Evolutionary conservation across 2,329 filamentous ascomycete species (phyloP), one percentile per base, ranked within the genome.

Genomic region (Chaetomium globosum): DNA sequence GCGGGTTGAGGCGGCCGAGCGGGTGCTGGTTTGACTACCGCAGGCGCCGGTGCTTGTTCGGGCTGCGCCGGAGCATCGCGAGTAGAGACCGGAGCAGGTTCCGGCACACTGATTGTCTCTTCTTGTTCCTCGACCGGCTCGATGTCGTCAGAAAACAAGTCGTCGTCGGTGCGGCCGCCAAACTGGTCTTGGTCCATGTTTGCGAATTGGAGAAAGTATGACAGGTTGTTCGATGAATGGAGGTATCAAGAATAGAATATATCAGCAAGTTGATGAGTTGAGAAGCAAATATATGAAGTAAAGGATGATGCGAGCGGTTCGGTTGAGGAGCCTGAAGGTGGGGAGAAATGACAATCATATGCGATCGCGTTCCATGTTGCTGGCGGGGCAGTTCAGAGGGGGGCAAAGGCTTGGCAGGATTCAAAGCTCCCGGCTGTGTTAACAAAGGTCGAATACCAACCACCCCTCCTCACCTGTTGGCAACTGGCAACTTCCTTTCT

Each of bases 61-160:
- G 46, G 46, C 46, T 48, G 5, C 19, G 46, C 46, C 1, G 46
- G 46, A 23, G 46, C n/a, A 48, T 48, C n/a, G 8, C 23, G 46
- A 48, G n/a, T 10, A 23, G 8, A 0, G n/a, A 9, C 46, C 5
- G 46, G 46, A n/a, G 46, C 5, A 48, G 46, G 8, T 46, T 26
- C 59, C n/a, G 21, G 46, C 46, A 39, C 43, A 12, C 12, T 59
- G 31, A 61, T 19, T 12, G 2, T 33, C 26, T n/a, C n/a, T 46
- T 70, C 66, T 36, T 36, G 9, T 13, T 71, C 64, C 10, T 71
- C 64, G 6, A 86, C 80, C 8, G 84, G 84, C 73, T 87, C 85
- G 65, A 87, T 86, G 71, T 87, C 85, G 69, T 87, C 85, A 66
- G 83, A 82, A 73, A 87, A 87, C 65, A 87, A 80, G 72, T 87